Base-by-base conservation (phyloP, 2,329 filamentous ascomycete species). In the Sphaerulina musiva region DNA sequence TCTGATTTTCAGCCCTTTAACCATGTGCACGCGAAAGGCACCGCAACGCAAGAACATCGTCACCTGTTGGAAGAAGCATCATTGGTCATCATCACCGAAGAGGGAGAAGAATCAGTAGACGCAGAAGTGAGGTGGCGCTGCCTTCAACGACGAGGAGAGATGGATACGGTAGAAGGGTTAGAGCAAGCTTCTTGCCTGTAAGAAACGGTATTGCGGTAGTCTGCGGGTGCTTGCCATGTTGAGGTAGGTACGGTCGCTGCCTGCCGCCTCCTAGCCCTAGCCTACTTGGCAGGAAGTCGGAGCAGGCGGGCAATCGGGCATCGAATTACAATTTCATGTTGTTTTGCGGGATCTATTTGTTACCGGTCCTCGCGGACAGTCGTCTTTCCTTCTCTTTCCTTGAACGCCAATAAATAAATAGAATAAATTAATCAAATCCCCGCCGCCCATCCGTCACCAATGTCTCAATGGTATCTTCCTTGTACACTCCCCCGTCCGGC, bases 311-410 rank as follows among this genome's bases (percentile, higher is more conserved):
- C 46, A 48, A 43, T 32, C 20, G 20, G 20, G 2, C 31, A 59
- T 59, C 56, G 56, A 39, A 56, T 50, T 50, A 56, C 39, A 41
- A 47, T 47, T 41, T n/a, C n/a, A n/a, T n/a, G n/a, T n/a, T 54
- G 26, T 34, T 26, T 43, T 46, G 34, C 36, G 40, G 41, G 39
- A 43, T 43, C 26, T 32, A 23, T 38, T 38, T 49, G 47, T 32
- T 49, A 8, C 50, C 41, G 6, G 60, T 62, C 60, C 59, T 62
- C 48, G 60, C 60, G 60, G 60, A 62, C 60, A 53, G 14, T 29
- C 46, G 31, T 59, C 55, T 59, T 52, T 49, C 55, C 36, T 46
- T 55, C 54, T 41, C 34, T 45, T 34, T 32, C 26, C 31, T 10
- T 32, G 7, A 29, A 48, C 36, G 41, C 39, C 40, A 45, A 29